Conservation (phyloP, 202 grass and related monocot species). For the Cymbopogon flexuosus region DNA sequence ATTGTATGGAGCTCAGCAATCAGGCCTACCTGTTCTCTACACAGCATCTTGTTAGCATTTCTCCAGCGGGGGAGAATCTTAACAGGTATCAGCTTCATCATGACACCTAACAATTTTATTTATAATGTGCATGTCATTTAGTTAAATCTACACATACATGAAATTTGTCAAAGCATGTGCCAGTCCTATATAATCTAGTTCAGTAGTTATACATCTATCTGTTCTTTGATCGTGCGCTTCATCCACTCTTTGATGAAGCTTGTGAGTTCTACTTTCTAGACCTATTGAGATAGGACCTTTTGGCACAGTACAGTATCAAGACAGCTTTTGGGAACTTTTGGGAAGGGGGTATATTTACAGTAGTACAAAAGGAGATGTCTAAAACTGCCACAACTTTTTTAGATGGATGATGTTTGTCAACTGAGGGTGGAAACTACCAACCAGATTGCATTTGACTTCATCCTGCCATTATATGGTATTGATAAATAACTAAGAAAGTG, state of each 20-base stretch:
- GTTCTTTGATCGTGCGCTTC: background rate
- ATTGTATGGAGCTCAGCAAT: background rate
- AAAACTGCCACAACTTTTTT: background rate
- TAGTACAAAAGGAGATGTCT: background rate
- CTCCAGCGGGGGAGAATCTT: background rate
- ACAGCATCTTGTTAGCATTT: background rate
- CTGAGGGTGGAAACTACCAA: background rate
- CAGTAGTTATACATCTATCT: background rate
- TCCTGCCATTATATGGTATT: constrained; percentile 13
- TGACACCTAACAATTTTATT: background rate
- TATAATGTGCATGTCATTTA: background rate
- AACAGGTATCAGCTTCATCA: background rate
- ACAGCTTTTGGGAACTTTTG: background rate
- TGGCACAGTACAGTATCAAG: background rate
- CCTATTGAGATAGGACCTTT: background rate
- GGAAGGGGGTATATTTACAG: background rate
- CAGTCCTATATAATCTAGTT: constrained; percentile 1
- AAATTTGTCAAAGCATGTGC: background rate
- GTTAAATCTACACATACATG: background rate
- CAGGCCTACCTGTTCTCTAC: constrained; percentile 23
- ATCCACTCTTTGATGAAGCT: background rate
- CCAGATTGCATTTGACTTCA: constrained; percentile 1
- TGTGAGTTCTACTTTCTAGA: background rate
- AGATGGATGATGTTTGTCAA: background rate
- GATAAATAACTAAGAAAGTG: background rate